Evolutionary conservation across 2,329 filamentous ascomycete genomes (phyloP).

Genomic region (Hirsutella minnesotensis): DNA sequence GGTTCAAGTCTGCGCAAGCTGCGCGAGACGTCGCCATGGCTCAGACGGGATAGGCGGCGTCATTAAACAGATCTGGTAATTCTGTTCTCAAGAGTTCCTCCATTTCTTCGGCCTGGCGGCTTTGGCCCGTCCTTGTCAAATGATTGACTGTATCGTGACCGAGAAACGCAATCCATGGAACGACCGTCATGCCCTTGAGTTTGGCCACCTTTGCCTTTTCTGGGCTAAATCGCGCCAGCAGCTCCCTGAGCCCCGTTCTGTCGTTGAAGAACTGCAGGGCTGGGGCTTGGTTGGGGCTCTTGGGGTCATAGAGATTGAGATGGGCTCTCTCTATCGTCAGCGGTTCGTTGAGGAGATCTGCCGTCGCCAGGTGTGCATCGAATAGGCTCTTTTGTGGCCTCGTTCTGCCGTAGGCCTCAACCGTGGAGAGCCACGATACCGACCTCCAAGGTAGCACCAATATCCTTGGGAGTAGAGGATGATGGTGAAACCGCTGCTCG

Average conservation of each 20-base stretch:
- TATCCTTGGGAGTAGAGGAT: slow-evolving; percentile 20
- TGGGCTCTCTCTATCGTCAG: slow-evolving; percentile 38
- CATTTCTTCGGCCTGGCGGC: slow-evolving; percentile 28
- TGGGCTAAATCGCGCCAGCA: slow-evolving; percentile 13
- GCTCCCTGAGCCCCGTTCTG: slow-evolving; percentile 15
- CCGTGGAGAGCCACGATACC: slow-evolving; percentile 40
- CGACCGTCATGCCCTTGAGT: slow-evolving; percentile 17
- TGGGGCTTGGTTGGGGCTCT: slow-evolving; percentile 31
- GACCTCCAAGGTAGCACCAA: slow-evolving; percentile 32
- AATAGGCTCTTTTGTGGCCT: slow-evolving; percentile 36
- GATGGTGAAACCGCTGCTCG: slow-evolving; percentile 26
- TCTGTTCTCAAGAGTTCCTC: slow-evolving; percentile 24
- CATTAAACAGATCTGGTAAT: slow-evolving; percentile 17
- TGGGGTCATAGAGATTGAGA: slow-evolving; percentile 42
- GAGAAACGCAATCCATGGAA: slow-evolving; percentile 27
- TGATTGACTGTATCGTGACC: slow-evolving; percentile 35
- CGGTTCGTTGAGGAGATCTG: slow-evolving; percentile 23
- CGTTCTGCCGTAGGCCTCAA: slow-evolving; percentile 32
- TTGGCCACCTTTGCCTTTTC: slow-evolving; percentile 16
- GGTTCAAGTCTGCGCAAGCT: too few species aligned
- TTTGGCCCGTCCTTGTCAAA: slow-evolving; percentile 27
- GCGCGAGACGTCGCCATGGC: too few species aligned
- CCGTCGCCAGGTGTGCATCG: slow-evolving; percentile 38
- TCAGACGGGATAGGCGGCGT: slow-evolving; percentile 12
- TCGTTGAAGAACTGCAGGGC: slow-evolving; percentile 35